Evolutionary conservation across 306 rosid species (phyloP), one percentile per base, ranked within the genome.

Genomic region (Bauhinia variegata): DNA sequence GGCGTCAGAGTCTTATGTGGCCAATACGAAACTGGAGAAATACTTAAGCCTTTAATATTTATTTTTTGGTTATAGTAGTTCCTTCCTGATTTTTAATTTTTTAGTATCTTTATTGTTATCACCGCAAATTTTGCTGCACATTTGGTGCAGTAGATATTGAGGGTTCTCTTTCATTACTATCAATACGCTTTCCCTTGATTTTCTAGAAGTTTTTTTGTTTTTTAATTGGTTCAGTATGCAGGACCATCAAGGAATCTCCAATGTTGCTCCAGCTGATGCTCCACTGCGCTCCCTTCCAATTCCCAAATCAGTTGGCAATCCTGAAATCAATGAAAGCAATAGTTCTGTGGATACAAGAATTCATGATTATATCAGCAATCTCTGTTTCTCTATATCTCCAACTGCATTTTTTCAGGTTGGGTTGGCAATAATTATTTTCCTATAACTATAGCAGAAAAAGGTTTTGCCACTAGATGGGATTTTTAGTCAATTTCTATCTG

Each of bases 231-330:
- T 72, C 67, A 74, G 8, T 67, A 11, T 60, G 66, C 67, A 93
- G 99, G 92, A 93, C 72, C 97, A 93, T 80, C 85, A 73, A 83
- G 99, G 99, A 73, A 85, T 93, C 78, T 93, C 99, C 68, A 93
- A 93, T 67, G 97, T 74, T 70, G 91, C 99, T 2, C 95, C 95
- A 52, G 84, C 89, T 49, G 96, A 86, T 75, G 84, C 92, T 50
- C 96, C 95, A 52, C 71, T 93, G 73, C 78, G 64, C 69, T 63
- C 60, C 12, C 84, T 93, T 59, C 79, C 69, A 46, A 60, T 80
- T 68, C 78, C 81, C 44, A 78, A 70, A 16, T 70, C 72, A 10
- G 70, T 6, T 49, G 65, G 79, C 54, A 74, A 76, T 75, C 41
- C 83, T 32, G 85, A 82, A 77, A 33, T 57, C 14, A 78, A 73